These are phyloP conservation scores for Hypoxylon sp. DNA, from an alignment of 2,329 filamentous ascomycete species.

Conservation along the genomic window DNA sequence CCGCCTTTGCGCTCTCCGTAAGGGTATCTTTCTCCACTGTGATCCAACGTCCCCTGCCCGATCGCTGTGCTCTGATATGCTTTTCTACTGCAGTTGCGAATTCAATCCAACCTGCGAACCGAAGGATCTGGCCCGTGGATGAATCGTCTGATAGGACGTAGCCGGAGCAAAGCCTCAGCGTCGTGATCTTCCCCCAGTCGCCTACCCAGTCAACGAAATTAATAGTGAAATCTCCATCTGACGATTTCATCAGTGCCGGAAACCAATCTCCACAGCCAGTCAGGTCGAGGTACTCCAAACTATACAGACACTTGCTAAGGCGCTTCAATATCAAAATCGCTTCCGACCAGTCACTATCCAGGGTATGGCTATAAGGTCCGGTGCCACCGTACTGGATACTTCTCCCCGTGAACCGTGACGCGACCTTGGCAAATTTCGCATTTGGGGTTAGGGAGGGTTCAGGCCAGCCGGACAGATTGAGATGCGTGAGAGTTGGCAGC, in stretches of 20 bases:
- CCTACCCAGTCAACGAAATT: constrained; percentile 67
- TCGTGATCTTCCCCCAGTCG: constrained; percentile 67
- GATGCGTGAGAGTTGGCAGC: constrained; percentile 69
- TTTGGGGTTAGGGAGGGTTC: constrained; percentile 71
- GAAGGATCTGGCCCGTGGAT: constrained; percentile 53
- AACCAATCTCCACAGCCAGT: constrained; percentile 72
- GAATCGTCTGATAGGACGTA: constrained; percentile 58
- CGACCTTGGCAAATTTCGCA: constrained; percentile 64
- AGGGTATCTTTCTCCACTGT: constrained; percentile 62
- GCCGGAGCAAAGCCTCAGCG: constrained; percentile 62
- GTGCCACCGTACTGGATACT: constrained; percentile 68
- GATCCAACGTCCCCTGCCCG: constrained; percentile 65
- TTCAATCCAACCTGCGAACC: constrained; percentile 56
- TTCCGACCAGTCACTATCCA: constrained; percentile 73
- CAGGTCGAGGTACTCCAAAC: constrained; percentile 73
- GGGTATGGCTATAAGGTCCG: constrained; percentile 69
- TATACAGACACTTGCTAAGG: constrained; percentile 68
- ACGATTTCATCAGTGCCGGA: constrained; percentile 60
- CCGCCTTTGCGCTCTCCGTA: constrained; percentile 36
- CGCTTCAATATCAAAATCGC: constrained; percentile 69
- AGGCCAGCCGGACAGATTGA: constrained; percentile 75
- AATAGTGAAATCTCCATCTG: constrained; percentile 59
- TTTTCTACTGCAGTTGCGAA: constrained; percentile 63
- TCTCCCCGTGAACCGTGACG: constrained; percentile 59
- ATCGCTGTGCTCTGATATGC: constrained; percentile 62